Base-by-base conservation (phyloP, 306 rosid genomes). In the Alnus glutinosa region DNA sequence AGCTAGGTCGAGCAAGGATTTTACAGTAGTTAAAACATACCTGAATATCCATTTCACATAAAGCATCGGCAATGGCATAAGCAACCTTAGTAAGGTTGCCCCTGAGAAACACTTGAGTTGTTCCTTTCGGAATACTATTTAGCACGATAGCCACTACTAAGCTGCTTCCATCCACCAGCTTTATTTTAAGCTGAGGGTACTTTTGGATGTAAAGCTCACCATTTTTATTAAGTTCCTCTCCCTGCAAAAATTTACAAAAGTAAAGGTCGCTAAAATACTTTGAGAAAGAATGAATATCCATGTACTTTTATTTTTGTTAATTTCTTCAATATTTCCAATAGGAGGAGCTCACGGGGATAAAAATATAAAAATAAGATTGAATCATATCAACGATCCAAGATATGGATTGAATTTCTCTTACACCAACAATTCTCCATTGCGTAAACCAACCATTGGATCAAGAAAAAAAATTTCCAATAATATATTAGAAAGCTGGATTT, bases 91-190 rank as follows among this genome's bases (percentile, higher is more conserved):
- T 73, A 71, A 84, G 88, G 1, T 85, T 77, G 52, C 90, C 88
- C 44, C 78, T 77, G 1, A 87, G 71, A 4, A 87, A 32, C 7
- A 87, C 85, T 68, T 85, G 85, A 30, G 85, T 80, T 12, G 88
- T 78, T n/a, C 58, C 82, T 70, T 80, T 78, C 1, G 90, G 88
- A 64, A 85, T 79, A 55, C 48, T 79, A 74, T 84, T 82, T 4
- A 85, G 62, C 4, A 87, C 55, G 5, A 80, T 73, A 49, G 78
- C 85, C 48, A 74, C 86, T 4, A 77, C 85, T 7, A 87, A 62
- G 74, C 85, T 81, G 42, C 86, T 82, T 2, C 90, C 88, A 77
- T 87, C 90, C n/a, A 87, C 90, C 75, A 87, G 49, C 67, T 66
- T 87, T 7, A 84, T 37, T 19, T 61, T 84, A n/a, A 87, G 52